Base-by-base conservation (phyloP, 2,329 filamentous ascomycete genomes). In the Neonectria magnoliae region DNA sequence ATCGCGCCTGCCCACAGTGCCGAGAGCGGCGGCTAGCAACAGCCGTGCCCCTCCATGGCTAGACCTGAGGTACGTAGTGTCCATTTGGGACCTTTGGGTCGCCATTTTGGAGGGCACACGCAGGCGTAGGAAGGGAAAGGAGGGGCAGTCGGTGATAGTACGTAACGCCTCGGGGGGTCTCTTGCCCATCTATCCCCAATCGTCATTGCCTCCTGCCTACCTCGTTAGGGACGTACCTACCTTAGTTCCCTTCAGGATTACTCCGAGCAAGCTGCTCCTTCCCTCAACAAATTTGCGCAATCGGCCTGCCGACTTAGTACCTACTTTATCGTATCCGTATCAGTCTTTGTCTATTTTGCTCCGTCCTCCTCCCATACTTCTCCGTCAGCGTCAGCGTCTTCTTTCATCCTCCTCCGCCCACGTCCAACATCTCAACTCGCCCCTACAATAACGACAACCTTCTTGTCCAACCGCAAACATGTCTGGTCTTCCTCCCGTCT, bases 401-500 rank as follows among this genome's bases (percentile, higher is more conserved):
- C 36, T n/a, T 36, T 25, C 48, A 27, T 20, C 13, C 42, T 27
- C 44, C n/a, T 59, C 31, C 36, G 18, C 58, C 55, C 64, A 60
- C 59, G 60, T 50, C 48, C 56, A 64, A 53, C 63, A 60, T 60
- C 29, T 51, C 33, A 29, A 20, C 47, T 50, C 57, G 55, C 62
- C 48, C 58, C 57, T 58, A 38, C 57, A 38, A 53, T 69, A 55
- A 63, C 51, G 57, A 65, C 54, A 44, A 44, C 44, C 51, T 67
- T 47, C 50, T 44, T 27, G 53, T 16, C 31, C 52, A 51, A 63
- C 64, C 57, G 53, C 57, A 82, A 88, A 75, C 65, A 97, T 97
- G 93, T 87, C 93, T 78, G 88, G 88, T 73, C 88, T 94, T 69
- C 91, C 93, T 71, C 87, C 94, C 64, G 95, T 99, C 71, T 99